These are phyloP conservation scores for Calocybe cyanea DNA, from an alignment of 768 basidiomycete species.

Conservation along the genomic window DNA sequence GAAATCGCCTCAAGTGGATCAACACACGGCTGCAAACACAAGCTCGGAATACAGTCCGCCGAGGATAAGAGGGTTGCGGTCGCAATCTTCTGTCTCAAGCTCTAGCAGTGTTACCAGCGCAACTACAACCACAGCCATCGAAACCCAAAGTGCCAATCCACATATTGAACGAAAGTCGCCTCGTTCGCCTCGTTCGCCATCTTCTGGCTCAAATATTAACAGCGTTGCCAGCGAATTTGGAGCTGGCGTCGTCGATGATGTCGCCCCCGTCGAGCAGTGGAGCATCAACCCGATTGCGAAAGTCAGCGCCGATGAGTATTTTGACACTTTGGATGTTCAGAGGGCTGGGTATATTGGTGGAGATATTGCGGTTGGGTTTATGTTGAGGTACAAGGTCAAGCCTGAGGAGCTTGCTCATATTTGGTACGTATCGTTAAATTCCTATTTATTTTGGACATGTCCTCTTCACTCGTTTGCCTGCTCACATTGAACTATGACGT, in stretches of 20 bases:
- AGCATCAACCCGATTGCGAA: slow-evolving; percentile 25
- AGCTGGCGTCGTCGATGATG: background rate
- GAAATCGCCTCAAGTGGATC: too few relatives aligned
- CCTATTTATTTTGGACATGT: background rate
- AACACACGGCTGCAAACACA: too few relatives aligned
- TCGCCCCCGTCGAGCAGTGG: slow-evolving; percentile 19
- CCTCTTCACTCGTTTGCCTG: background rate
- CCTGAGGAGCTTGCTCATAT: slow-evolving; percentile 33
- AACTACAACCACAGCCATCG: too few relatives aligned
- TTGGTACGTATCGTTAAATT: too few relatives aligned
- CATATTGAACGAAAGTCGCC: background rate
- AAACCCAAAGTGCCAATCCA: background rate
- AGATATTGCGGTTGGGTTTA: slow-evolving; percentile 28
- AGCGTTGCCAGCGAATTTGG: background rate
- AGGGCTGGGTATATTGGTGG: slow-evolving; percentile 28
- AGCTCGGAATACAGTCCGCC: too few relatives aligned
- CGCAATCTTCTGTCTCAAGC: too few relatives aligned
- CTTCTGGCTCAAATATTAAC: background rate
- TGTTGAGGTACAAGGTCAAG: slow-evolving; percentile 28
- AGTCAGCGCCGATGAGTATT: slow-evolving; percentile 27
- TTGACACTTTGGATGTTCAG: slow-evolving; percentile 26
- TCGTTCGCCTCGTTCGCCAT: background rate
- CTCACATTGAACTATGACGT: too few relatives aligned
- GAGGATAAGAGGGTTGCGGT: too few relatives aligned
- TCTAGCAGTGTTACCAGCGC: too few relatives aligned